Evolutionary conservation across 75 land plant genomes (phyloP).

Genomic region (Selaginella moellendorffii): DNA sequence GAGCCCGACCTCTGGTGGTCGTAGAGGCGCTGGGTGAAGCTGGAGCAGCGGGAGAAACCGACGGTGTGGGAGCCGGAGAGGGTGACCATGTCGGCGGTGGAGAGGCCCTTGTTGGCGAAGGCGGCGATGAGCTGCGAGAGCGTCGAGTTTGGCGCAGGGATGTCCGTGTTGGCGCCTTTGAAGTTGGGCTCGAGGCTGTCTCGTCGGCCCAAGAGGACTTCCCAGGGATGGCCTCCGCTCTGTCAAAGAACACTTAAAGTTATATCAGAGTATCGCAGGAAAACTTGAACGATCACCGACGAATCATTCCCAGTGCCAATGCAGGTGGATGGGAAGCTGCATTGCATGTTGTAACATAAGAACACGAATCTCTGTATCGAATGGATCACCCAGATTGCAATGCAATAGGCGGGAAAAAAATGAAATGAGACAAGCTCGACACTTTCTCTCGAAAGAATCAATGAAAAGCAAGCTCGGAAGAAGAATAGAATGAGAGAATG

Average conservation of each 20-base stretch:
- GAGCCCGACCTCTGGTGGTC: not conserved
- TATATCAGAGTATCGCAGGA: not conserved
- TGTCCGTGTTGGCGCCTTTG: not conserved
- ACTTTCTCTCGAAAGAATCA: too few relatives aligned
- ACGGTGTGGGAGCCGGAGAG: constrained; percentile 9
- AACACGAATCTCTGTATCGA: too few relatives aligned
- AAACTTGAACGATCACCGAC: not conserved
- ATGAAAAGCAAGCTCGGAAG: too few relatives aligned
- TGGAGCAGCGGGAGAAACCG: not conserved
- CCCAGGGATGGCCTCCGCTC: constrained; percentile 4
- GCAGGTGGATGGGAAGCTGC: too few relatives aligned
- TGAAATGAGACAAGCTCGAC: too few relatives aligned
- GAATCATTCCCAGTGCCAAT: too few relatives aligned
- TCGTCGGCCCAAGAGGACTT: constrained; percentile 1
- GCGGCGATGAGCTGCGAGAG: not conserved
- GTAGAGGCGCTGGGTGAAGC: not conserved
- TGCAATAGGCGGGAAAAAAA: too few relatives aligned
- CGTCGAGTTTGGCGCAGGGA: constrained; percentile 5
- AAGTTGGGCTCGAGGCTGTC: not conserved
- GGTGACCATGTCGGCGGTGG: not conserved
- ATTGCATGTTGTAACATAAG: too few relatives aligned
- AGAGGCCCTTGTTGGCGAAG: constrained; percentile 2
- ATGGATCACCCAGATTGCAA: too few relatives aligned
- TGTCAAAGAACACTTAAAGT: not conserved
- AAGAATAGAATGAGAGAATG: too few relatives aligned